Evolutionary conservation across 2,329 filamentous ascomycete genomes (phyloP), one percentile per base, ranked within the genome.

Genomic region (Cordyceps cicadae): DNA sequence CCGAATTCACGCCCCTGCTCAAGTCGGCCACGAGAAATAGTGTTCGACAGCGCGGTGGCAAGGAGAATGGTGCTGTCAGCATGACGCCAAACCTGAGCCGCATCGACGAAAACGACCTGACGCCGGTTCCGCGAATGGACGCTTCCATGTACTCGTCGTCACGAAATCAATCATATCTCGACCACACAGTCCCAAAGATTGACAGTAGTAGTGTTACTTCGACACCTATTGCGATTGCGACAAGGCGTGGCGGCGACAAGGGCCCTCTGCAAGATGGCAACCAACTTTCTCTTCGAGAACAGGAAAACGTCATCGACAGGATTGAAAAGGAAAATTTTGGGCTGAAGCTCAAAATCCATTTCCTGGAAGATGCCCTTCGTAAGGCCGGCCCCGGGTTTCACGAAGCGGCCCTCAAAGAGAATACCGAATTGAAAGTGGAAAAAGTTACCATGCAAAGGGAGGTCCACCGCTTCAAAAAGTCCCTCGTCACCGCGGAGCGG

Each of bases 261-360:
- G 87, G 86, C 0, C 83, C 90, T 5, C 75, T 96, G 43, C 87
- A 92, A 63, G 88, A 94, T 67, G 92, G 92, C 21, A 96, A 97
- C 67, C 88, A 95, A 70, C 81, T 97, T 67, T 96, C 94, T 1
- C 75, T 99, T 62, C 87, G 92, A 63, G 94, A 99, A 71, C 94
- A 99, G 73, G 94, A 97, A 74, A 92, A 91, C 67, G 89, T 94
- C 66, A 93, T 99, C 67, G 90, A 97, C 76, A 90, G 90, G 70
- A 93, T 99, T 67, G 92, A 97, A 71, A 99, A 99, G 77, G 94
- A 97, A 70, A 99, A 99, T 70, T 99, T 97, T 71, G 91, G 91
- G 26, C 80, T 99, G 59, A 97, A 97, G 74, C 82, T 97, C 67
- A 97, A 96, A 74, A 96, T 97, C 58, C 92, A 97, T 73, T 99